phyloP scores from a whole-genome alignment of 2,329 filamentous ascomycete genomes.

The Cladosporium oxysporum region DNA sequence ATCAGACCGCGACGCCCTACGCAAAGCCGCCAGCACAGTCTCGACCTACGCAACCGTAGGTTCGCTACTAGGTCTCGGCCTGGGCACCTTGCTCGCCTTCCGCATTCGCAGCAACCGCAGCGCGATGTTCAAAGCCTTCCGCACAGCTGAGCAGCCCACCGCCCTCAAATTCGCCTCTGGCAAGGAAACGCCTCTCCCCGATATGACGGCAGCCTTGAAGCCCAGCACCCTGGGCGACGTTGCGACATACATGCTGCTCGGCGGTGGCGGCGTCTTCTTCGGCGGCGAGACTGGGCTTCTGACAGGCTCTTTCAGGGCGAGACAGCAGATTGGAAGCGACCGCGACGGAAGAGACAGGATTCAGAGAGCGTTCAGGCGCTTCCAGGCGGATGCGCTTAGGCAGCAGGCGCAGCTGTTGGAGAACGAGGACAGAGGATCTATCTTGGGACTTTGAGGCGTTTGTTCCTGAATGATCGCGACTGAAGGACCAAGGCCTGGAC shows the following conservation, averaged over 20 bases:
- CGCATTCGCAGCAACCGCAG: slow-evolving; percentile 57
- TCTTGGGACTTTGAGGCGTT: slow-evolving; percentile 12
- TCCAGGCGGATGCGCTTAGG: slow-evolving; percentile 64
- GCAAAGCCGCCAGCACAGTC: slow-evolving; percentile 57
- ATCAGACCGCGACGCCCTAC: slow-evolving; percentile 60
- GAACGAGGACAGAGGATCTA: slow-evolving; percentile 27
- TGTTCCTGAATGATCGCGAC: background rate
- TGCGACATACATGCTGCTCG: slow-evolving; percentile 64
- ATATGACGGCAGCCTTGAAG: slow-evolving; percentile 59
- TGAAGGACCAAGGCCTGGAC: background rate
- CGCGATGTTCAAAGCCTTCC: slow-evolving; percentile 64
- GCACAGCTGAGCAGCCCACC: slow-evolving; percentile 61
- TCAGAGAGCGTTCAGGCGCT: slow-evolving; percentile 63
- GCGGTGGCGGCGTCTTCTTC: slow-evolving; percentile 62
- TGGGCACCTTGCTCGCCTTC: slow-evolving; percentile 60
- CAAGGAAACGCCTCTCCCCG: slow-evolving; percentile 61
- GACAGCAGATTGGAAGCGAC: slow-evolving; percentile 55
- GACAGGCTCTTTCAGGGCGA: slow-evolving; percentile 57
- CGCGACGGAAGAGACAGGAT: slow-evolving; percentile 58
- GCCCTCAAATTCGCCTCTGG: slow-evolving; percentile 64
- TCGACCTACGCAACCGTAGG: slow-evolving; percentile 59
- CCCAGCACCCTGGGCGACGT: slow-evolving; percentile 62
- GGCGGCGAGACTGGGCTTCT: slow-evolving; percentile 65
- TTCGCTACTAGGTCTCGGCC: slow-evolving; percentile 59
- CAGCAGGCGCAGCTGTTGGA: slow-evolving; percentile 61